These are phyloP conservation scores for Pleurozium schreberi DNA, from an alignment of 225 moss, liverwort and hornwort genomes.

Conservation along the genomic window DNA sequence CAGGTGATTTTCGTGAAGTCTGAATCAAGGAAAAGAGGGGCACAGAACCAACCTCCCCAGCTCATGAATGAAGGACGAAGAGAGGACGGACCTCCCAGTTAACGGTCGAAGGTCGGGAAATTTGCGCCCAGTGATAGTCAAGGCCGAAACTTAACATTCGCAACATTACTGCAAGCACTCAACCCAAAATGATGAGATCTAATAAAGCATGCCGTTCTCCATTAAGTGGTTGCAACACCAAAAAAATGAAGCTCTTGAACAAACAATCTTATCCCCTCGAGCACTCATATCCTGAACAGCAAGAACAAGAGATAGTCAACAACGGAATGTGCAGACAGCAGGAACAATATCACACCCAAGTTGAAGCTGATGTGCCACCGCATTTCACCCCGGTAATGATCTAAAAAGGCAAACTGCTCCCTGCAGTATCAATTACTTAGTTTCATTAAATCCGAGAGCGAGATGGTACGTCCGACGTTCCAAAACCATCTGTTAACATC, in stretches of 20 bases:
- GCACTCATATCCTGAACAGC: not conserved
- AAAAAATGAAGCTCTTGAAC: not conserved
- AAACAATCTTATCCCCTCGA: not conserved
- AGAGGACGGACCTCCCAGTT: constrained; percentile 95
- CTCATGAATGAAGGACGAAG: constrained; percentile 51
- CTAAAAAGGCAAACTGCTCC: constrained; percentile 62
- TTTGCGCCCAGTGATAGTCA: constrained; percentile 74
- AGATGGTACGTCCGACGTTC: not conserved
- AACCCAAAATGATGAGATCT: not conserved
- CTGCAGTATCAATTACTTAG: constrained; percentile 30
- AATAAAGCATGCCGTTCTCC: not conserved
- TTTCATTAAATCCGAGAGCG: not conserved
- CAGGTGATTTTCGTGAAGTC: not conserved
- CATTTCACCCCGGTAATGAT: constrained; percentile 69
- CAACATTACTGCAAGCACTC: constrained; percentile 73
- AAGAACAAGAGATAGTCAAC: not conserved
- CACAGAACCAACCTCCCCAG: constrained; percentile 40
- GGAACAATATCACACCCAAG: constrained; percentile 43
- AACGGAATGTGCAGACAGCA: not conserved
- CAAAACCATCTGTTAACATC: not conserved
- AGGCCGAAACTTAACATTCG: constrained; percentile 95
- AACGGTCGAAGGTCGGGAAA: constrained; percentile 58
- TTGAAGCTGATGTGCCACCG: constrained; percentile 98
- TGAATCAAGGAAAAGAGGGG: constrained; percentile 5
- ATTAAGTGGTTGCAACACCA: not conserved